These are phyloP conservation scores for Beauveria australis DNA, from an alignment of 2,329 filamentous ascomycete species.

Conservation along the genomic window DNA sequence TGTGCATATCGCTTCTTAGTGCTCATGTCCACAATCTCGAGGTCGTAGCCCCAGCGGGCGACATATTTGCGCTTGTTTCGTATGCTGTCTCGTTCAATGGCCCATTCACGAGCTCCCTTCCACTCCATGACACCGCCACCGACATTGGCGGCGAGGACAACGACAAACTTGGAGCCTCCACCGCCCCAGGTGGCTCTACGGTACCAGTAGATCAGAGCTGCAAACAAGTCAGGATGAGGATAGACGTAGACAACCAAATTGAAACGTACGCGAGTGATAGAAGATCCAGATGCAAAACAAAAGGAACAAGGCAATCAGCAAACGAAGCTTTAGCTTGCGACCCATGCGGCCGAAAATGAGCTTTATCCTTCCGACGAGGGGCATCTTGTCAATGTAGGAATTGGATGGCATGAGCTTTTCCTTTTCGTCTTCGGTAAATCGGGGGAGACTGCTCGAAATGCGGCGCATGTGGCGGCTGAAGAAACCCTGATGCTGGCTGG, in stretches of 20 bases:
- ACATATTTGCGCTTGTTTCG: constrained; percentile 91
- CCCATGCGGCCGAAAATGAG: constrained; percentile 43
- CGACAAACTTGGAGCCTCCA: constrained; percentile 83
- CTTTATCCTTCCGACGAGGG: constrained; percentile 39
- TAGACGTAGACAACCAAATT: too few relatives aligned
- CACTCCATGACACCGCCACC: constrained; percentile 98
- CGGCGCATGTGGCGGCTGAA: constrained; percentile 77
- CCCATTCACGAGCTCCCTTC: constrained; percentile 97
- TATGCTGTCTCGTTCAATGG: constrained; percentile 91
- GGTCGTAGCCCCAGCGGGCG: constrained; percentile 81
- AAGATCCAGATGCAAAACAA: constrained; percentile 56
- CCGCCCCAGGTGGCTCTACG: constrained; percentile 66
- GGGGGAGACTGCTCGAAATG: constrained; percentile 70
- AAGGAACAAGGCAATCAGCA: constrained; percentile 52
- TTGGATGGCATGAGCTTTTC: constrained; percentile 61
- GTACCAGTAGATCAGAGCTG: constrained; percentile 53
- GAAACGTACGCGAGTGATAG: constrained; percentile 63
- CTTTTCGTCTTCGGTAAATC: constrained; percentile 63
- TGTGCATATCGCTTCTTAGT: constrained; percentile 98
- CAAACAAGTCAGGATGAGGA: constrained; percentile 18
- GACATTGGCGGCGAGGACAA: constrained; percentile 87
- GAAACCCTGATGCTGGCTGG: constrained; percentile 76
- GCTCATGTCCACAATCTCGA: constrained; percentile 97
- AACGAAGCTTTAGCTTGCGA: constrained; percentile 56
- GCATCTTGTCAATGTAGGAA: constrained; percentile 40